Base-by-base conservation (phyloP, 108 stramenopile genomes). In the Seminavis robusta region DNA sequence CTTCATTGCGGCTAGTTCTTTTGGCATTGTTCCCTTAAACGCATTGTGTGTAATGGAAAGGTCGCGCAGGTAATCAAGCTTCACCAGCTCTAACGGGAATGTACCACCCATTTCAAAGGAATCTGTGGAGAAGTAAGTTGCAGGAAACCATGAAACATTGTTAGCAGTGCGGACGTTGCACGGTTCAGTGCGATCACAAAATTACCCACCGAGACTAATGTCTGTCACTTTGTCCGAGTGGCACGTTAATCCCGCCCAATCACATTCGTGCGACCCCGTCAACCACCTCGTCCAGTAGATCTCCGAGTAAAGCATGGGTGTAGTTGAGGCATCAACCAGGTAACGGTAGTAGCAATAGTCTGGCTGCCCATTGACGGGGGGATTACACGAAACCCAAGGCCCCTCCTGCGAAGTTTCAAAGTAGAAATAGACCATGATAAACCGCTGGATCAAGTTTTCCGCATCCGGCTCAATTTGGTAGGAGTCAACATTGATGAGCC, bases 401-500 rank as follows among this genome's bases (percentile, higher is more conserved):
- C 61, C 63, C 10, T 53, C 53, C 20, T 63, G 47, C 36, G 67
- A 63, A 10, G 76, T 58, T 19, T 70, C 44, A 43, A 68, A 75
- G 41, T 66, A 82, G 24, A 86, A 48, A 42, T 74, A 55, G 9
- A 83, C 84, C 47, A 81, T 26, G 8, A 82, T 47, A 45, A 78
- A 90, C 4, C 89, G 67, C 57, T 90, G 84, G 40, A 73, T 50
- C 20, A 90, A 52, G 31, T 76, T 75, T 4, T 40, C 45, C 32
- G 61, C 61, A 37, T 59, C 66, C 0, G 56, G 50, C 9, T 36
- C 33, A 24, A 84, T 28, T 47, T 77, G 58, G 63, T 69, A 44
- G 0, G 62, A 63, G 68, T 90, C 89, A 19, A 67, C 57, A 56
- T 82, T 53, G 23, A 81, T 29, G 20, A 86, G 72, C 89, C 89